These are phyloP conservation scores for Cucumis melo DNA, from an alignment of 306 rosid genomes.

Conservation along the genomic window DNA sequence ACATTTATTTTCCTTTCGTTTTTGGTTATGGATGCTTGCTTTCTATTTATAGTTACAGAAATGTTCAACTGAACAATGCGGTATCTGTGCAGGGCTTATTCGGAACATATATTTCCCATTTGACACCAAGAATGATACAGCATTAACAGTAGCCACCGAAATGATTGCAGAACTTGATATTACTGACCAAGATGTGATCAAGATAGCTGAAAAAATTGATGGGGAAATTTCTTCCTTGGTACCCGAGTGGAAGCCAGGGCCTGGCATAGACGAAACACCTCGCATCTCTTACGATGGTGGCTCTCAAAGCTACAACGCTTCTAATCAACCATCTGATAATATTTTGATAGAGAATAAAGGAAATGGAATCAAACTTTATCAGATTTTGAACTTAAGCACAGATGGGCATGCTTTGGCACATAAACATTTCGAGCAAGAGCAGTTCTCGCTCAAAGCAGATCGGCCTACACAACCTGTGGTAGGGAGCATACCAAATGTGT, in stretches of 20 bases:
- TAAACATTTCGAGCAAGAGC: not conserved
- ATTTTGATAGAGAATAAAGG: not conserved
- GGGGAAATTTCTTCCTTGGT: constrained; percentile 11
- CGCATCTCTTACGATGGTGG: not conserved
- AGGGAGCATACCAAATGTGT: not conserved
- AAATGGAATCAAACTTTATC: not conserved
- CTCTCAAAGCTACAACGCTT: not conserved
- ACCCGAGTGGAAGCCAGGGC: constrained; percentile 5
- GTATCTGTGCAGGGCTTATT: constrained; percentile 43
- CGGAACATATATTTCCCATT: constrained; percentile 83
- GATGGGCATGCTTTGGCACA: not conserved
- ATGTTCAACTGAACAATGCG: not conserved
- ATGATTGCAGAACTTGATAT: constrained; percentile 92
- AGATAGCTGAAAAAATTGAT: constrained; percentile 40
- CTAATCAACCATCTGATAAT: not conserved
- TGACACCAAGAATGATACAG: constrained; percentile 66
- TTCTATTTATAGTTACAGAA: constrained; percentile 7
- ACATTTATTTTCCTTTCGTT: not conserved
- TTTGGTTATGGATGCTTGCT: not conserved
- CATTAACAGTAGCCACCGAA: constrained; percentile 79
- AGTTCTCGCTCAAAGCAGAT: not conserved
- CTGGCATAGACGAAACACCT: constrained; percentile 3
- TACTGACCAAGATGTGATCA: constrained; percentile 66
- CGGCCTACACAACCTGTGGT: not conserved
- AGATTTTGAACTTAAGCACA: not conserved